phyloP scores from a whole-genome alignment of 1,284 basidiomycete species.

The Marasmius oreades region DNA sequence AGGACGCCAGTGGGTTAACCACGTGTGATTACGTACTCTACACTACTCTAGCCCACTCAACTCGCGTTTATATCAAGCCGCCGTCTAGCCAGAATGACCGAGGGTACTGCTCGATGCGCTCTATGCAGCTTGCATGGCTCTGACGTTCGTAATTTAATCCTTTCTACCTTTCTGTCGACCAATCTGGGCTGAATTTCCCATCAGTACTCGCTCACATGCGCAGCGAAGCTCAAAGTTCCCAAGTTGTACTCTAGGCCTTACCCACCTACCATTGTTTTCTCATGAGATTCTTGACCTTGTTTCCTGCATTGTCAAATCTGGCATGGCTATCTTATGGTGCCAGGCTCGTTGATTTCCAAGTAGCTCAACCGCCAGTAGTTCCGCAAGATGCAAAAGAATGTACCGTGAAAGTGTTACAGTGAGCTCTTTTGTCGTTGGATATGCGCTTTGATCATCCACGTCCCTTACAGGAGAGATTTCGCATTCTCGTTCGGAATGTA shows the following conservation, averaged over 20 bases:
- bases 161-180: background rate
- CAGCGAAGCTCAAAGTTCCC: background rate
- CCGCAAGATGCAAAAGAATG: slow-evolving; percentile 57
- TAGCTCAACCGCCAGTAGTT: slow-evolving; percentile 64
- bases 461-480: slow-evolving; percentile 55
- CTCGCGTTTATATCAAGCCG: no score
- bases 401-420: slow-evolving; percentile 64
- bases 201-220: background rate
- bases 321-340: slow-evolving; percentile 4
- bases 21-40: slow-evolving; percentile 3
- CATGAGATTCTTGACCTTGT: slow-evolving; percentile 7
- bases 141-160: background rate
- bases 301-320: slow-evolving; percentile 14
- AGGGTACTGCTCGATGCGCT: background rate
- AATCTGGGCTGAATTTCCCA: background rate
- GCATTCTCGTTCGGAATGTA: slow-evolving; percentile 68
- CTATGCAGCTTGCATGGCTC: background rate
- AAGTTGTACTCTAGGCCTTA: background rate
- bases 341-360: slow-evolving; percentile 65
- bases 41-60: no score
- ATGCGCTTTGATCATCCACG: background rate
- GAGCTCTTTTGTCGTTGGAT: slow-evolving; percentile 22
- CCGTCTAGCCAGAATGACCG: background rate
- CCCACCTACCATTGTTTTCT: background rate
- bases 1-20: background rate